Evolutionary conservation across 2,329 filamentous ascomycete genomes (phyloP).

Genomic region (Calonectria multiphialidica): DNA sequence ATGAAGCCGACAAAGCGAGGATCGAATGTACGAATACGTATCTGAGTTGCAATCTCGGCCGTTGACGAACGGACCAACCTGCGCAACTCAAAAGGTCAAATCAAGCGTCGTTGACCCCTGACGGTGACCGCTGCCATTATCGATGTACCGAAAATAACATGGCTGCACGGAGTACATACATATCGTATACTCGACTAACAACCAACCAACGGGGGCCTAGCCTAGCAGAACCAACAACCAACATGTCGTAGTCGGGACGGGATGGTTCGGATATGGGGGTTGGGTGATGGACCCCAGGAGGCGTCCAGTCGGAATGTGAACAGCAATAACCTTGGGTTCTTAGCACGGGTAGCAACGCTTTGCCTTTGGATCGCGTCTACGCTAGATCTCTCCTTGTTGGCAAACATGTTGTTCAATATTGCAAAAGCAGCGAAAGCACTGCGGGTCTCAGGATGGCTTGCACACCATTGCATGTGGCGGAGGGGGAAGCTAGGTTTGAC

Average conservation of each 20-base stretch:
- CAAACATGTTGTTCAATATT: not conserved
- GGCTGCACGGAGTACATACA: not conserved
- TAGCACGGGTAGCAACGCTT: conserved; percentile 4
- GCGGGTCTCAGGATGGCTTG: conserved; percentile 18
- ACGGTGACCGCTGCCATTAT: not conserved
- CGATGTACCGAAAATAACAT: not conserved
- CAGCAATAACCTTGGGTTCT: not conserved
- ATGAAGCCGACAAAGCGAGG: not conserved
- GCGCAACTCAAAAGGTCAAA: not conserved
- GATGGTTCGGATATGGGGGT: conserved; percentile 29
- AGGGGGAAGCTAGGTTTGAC: not conserved
- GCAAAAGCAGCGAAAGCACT: not conserved
- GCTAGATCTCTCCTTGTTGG: not conserved
- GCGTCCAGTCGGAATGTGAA: conserved; percentile 27
- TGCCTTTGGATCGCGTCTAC: not conserved
- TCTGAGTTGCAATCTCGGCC: not conserved
- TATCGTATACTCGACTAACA: not conserved
- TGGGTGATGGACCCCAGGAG: conserved; percentile 14
- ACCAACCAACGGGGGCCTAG: conserved; percentile 17
- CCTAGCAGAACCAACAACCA: conserved; percentile 25
- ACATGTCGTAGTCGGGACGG: conserved; percentile 20
- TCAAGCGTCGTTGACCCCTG: not conserved
- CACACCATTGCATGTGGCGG: conserved; percentile 6
- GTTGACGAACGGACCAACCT: not conserved
- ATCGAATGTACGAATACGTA: not conserved